phyloP scores from a whole-genome alignment of 1,139 yeast genomes.

The Saccharomyces pastorianus region DNA sequence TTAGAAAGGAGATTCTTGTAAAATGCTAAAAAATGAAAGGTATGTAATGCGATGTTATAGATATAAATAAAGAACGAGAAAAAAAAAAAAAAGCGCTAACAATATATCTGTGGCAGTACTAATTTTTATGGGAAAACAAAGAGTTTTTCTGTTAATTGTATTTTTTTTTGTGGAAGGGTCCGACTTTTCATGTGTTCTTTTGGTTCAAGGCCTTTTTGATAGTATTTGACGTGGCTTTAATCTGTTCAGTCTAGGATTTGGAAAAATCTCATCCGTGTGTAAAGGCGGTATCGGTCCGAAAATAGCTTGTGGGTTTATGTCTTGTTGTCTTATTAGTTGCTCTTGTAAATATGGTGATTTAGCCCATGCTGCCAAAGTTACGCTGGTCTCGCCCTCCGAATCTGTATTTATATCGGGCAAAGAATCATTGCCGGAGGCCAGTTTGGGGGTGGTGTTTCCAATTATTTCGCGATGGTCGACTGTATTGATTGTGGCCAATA shows the following conservation, averaged over 20 bases:
- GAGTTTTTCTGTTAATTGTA: not conserved
- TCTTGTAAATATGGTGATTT: slow-evolving; percentile 24
- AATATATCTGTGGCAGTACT: not conserved
- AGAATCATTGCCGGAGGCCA: slow-evolving; percentile 13
- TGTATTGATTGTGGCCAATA: slow-evolving; percentile 17
- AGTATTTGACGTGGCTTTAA: slow-evolving; percentile 55
- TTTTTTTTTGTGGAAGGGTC: not conserved
- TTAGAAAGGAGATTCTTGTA: slow-evolving; percentile 39
- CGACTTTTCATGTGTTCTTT: not conserved
- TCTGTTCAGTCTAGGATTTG: slow-evolving; percentile 38
- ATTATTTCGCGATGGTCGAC: slow-evolving; percentile 27
- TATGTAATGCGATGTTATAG: slow-evolving; percentile 1
- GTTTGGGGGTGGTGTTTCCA: slow-evolving; percentile 11
- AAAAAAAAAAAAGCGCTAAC: not conserved
- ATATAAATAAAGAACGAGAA: not conserved
- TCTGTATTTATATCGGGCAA: slow-evolving; percentile 32
- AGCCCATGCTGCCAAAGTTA: slow-evolving; percentile 29
- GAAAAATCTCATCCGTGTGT: slow-evolving; percentile 62
- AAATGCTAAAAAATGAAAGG: not conserved
- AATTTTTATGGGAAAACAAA: too few species aligned
- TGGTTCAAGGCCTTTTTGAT: slow-evolving; percentile 23
- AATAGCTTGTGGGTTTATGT: slow-evolving; percentile 59
- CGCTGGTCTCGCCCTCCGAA: slow-evolving; percentile 25
- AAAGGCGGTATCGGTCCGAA: slow-evolving; percentile 74
- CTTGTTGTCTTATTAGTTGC: slow-evolving; percentile 46